These are phyloP conservation scores for Akanthomyces dipterigenus DNA, from an alignment of 2,329 filamentous ascomycete genomes.

Conservation along the genomic window DNA sequence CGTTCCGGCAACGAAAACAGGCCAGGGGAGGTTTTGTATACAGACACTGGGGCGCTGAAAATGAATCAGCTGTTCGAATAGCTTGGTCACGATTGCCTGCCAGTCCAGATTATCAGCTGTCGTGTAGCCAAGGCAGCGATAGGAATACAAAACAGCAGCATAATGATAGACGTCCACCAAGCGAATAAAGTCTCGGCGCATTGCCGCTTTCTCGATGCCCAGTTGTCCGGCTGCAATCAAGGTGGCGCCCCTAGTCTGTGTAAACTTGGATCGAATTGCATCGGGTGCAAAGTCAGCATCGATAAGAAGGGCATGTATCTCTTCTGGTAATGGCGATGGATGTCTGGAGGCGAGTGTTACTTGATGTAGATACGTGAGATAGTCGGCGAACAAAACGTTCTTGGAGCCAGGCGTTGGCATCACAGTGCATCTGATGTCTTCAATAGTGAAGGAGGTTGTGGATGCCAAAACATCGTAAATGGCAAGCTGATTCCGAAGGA, in stretches of 20 bases:
- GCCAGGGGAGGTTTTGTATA: constrained; percentile 25
- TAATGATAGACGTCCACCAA: constrained; percentile 25
- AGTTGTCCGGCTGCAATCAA: constrained; percentile 22
- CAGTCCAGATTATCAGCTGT: constrained; percentile 14
- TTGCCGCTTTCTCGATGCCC: constrained; percentile 14
- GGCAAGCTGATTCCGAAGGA: constrained; percentile 23
- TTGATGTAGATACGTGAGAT: constrained; percentile 17
- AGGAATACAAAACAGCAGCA: constrained; percentile 22
- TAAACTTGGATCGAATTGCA: constrained; percentile 17
- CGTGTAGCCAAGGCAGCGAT: constrained; percentile 20
- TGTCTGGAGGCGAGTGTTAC: constrained; percentile 17
- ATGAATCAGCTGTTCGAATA: constrained; percentile 18
- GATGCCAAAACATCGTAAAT: constrained; percentile 23
- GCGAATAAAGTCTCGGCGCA: constrained; percentile 21
- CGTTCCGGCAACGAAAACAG: constrained; percentile 23
- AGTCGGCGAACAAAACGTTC: constrained; percentile 21
- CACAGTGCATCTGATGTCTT: constrained; percentile 19
- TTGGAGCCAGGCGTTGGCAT: constrained; percentile 17
- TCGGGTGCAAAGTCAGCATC: neutral
- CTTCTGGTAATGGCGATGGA: neutral
- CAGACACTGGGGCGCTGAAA: constrained; percentile 20
- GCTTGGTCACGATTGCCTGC: constrained; percentile 13
- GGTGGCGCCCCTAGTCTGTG: constrained; percentile 21
- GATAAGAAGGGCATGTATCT: constrained; percentile 4
- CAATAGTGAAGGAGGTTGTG: constrained; percentile 22